These are phyloP conservation scores for Arctostaphylos glauca DNA, from an alignment of 148 eudicot genomes.

Conservation along the genomic window DNA sequence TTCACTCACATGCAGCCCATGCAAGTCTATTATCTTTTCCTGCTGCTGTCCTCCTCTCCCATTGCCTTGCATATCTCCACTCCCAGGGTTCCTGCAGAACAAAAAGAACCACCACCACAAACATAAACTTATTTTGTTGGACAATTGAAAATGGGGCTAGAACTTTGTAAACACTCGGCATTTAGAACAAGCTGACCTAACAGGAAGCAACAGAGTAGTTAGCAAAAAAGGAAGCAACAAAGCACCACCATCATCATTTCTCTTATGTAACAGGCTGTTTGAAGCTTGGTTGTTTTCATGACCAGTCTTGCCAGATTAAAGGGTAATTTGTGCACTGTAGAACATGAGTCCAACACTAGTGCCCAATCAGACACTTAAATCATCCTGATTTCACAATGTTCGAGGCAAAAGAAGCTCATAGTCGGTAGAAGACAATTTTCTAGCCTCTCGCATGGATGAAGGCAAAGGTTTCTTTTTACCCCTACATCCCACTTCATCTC, in stretches of 20 bases:
- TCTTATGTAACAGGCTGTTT: neutral
- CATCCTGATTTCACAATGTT: neutral
- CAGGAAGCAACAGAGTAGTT: neutral
- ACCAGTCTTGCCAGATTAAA: neutral
- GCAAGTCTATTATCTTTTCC: conserved; percentile 85
- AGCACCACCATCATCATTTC: neutral
- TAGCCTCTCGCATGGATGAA: neutral
- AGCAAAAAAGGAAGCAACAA: neutral
- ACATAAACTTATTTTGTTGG: neutral
- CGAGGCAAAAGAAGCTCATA: neutral
- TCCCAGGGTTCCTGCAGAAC: conserved; percentile 63
- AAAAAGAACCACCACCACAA: neutral
- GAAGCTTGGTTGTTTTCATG: neutral
- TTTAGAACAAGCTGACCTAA: neutral
- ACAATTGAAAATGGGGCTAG: neutral
- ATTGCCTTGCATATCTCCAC: conserved; percentile 49
- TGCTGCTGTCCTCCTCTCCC: conserved; percentile 43
- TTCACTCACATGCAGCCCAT: conserved; percentile 85
- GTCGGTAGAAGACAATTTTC: neutral
- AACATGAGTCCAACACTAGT: no score
- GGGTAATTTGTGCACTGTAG: neutral
- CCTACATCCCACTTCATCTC: neutral
- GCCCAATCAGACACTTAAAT: neutral
- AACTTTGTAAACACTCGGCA: neutral
- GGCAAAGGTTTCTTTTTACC: neutral